phyloP scores from a whole-genome alignment of 2,329 filamentous ascomycete genomes.

The Ophiocordyceps sinensis region DNA sequence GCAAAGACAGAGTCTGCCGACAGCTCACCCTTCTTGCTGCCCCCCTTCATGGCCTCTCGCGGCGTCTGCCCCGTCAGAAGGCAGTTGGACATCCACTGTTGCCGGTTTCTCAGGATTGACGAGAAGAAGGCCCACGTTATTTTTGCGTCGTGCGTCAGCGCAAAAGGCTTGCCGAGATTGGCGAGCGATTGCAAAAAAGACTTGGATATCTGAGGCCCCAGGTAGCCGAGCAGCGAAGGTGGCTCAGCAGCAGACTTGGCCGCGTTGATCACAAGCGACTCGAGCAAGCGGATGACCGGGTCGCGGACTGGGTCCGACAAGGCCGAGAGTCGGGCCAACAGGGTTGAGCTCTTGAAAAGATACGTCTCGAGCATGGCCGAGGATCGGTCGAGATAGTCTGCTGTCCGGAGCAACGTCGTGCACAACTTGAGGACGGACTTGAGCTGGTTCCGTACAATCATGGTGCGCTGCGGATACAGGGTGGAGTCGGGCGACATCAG shows the following conservation, averaged over 20 bases:
- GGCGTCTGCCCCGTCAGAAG: constrained; percentile 80
- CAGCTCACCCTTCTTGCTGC: constrained; percentile 33
- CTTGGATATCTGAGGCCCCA: constrained; percentile 70
- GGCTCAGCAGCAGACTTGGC: constrained; percentile 57
- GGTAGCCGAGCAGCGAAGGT: constrained; percentile 82
- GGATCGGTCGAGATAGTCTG: constrained; percentile 47
- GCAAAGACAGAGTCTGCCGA: constrained; percentile 52
- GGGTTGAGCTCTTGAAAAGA: constrained; percentile 65
- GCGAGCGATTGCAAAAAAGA: constrained; percentile 71
- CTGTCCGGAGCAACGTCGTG: constrained; percentile 54
- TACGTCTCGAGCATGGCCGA: constrained; percentile 58
- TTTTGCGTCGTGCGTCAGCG: constrained; percentile 47
- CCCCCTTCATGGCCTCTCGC: constrained; percentile 52
- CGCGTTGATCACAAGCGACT: constrained; percentile 57
- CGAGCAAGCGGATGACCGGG: constrained; percentile 53
- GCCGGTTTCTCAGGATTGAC: constrained; percentile 71
- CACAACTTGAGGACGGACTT: constrained; percentile 50
- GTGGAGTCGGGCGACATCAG: constrained; percentile 41
- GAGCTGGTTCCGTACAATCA: constrained; percentile 47
- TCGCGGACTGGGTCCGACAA: constrained; percentile 50
- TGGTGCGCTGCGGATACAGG: constrained; percentile 39
- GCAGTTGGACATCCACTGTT: constrained; percentile 93
- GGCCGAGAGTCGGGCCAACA: constrained; percentile 65
- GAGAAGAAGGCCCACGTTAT: constrained; percentile 77
- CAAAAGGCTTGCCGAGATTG: constrained; percentile 61